Evolutionary conservation across 768 basidiomycete species (phyloP), one percentile per base, ranked within the genome.

Genomic region (Galerina marginata): DNA sequence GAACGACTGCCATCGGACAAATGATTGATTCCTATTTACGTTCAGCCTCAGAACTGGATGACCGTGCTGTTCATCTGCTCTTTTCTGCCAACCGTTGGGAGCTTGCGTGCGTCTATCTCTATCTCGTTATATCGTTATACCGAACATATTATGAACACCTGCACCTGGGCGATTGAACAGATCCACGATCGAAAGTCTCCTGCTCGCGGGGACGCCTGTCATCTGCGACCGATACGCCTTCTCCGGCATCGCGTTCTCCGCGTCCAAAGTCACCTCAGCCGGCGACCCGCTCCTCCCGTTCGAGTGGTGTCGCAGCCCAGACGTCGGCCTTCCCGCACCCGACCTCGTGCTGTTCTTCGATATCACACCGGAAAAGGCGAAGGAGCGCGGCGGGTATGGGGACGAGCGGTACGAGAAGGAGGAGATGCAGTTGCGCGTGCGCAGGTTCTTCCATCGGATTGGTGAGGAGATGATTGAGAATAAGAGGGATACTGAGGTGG

Each of bases 61-160:
- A 98, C 76, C 90, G 81, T 61, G 92, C 89, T 2, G 88, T 99
- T 51, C 96, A 99, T 71, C 86, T 99, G 3, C 84, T 99, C 58
- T 99, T 99, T 80, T 90, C 94, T 45, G 97, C 96, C 2, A 99
- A 99, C 71, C 85, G 97, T 38, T 99, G 97, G 97, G 96, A 99
- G 72, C 85, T 91, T 62, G 90, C 90, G 93, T 96, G 70, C 56
- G 86, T 33, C 29, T 33, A 33, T 5, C 7, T 79, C 25, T 23
- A 6, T 6, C 23, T 37, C 59, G 36, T 36, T 54, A 38, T 50
- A 38, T 50, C 20, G 14, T 43, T 37, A 45, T 45, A 33, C 7
- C 4, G 29, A 33, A 5, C 29, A 33, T 33, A 33, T 5, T 3
- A 33, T 33, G 4, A 5, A 33, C 7, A 33, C 2, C 29, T 33